Base-by-base conservation (phyloP, 768 basidiomycete species). In the Serendipita sp. region DNA sequence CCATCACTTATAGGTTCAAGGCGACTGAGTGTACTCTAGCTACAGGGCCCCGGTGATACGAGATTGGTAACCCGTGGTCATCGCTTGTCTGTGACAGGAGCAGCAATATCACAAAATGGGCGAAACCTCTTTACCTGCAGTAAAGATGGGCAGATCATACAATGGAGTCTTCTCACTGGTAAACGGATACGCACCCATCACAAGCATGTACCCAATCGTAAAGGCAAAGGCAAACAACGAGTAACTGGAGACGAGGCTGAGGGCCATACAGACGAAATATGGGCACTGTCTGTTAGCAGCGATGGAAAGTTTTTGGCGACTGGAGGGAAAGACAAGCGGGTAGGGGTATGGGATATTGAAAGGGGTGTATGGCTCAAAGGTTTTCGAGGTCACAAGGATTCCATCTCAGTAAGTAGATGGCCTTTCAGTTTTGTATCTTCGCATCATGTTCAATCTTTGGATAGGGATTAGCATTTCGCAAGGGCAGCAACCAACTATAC, bases 141-240 rank as follows among this genome's bases (percentile, higher is more conserved):
- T 7, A 99, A 99, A 72, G 91, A 95, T 70, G 96, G 95, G 1
- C 78, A 81, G 11, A 90, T 99, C 71, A 80, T 86, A 64, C 89
- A 91, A 73, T 92, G 89, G 88, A 83, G 89, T 70, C 76, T 94
- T 32, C 72, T 71, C 8, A 81, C 81, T 0, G 89, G 89, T 7
- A 79, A 81, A 72, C 83, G 81, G 68, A 68, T 81, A 1, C 73
- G 76, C 8, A 81, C 80, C 1, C 82, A 86, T 70, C 78, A 82
- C 71, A 91, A 91, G 71, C 69, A 35, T 75, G 83, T 70, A 75
- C 75, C 70, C 64, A 85, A 83, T 68, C 81, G 81, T 13, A 85
- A 87, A 71, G 81, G 80, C 45, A 83, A 81, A 72, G 78, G 74
- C 32, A 78, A 78, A 70, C 79, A 74, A 18, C 66, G 73, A 11